Base-by-base conservation (phyloP, 495 filamentous ascomycete species). In the Hypoxylon lienhwacheense region DNA sequence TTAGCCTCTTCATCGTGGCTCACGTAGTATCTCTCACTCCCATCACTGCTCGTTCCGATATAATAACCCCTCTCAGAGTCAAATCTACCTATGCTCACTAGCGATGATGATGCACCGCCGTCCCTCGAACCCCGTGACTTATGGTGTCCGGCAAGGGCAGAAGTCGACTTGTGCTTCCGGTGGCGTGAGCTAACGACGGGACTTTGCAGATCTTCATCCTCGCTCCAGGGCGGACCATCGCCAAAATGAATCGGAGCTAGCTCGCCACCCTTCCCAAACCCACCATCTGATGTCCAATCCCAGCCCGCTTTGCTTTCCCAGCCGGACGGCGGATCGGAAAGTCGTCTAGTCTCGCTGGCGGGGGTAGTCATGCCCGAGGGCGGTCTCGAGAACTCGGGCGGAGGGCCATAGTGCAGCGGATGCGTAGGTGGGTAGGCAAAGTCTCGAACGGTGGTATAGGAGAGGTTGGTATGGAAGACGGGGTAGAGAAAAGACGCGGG, bases 181-280 rank as follows among this genome's bases (percentile, higher is more conserved):
- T 95, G 89, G 17, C 88, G 79, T 6, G 85, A 82, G 47, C 82
- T 86, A 10, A 87, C 78, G 2, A 96, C 88, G 5, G 92, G 92
- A 63, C 89, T 95, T 63, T 95, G 90, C 36, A 97, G 72, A 70
- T 97, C 92, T 63, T 96, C 91, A 69, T 97, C 92, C 70, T 97
- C 92, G 69, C 88, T 95, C 77, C 89, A 97, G n/a, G 92, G 92
- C 4, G 92, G 92, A 2, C 92, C 93, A 69, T 95, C 92, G 8
- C 79, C 85, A 66, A 96, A 95, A 11, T 89, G 85, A 66, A 95
- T 91, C 11, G 88, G 83, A 8, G 93, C 87, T 20, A 95, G 73
- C 60, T 91, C 85, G 32, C 77, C 85, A 63, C 67, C 72, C 48
- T 70, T 73, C 37, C 65, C 67, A n/a, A 69, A 66, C 7, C 64